Conservation (phyloP, 305 asterid genomes). For the Caryopteris hybrid region DNA sequence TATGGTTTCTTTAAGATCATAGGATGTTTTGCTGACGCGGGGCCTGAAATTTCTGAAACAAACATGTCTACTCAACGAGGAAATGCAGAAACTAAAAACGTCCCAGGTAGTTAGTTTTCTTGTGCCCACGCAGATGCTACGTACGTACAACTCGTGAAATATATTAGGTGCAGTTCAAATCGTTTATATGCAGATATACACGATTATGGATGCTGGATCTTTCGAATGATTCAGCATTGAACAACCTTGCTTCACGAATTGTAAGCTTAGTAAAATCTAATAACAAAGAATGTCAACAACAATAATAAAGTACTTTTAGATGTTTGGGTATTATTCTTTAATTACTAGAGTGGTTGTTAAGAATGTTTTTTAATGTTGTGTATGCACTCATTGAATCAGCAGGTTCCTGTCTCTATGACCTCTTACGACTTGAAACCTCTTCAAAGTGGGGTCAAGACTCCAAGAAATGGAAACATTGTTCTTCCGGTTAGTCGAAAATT, state of each 20-base stretch:
- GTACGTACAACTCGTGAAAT: too few relatives aligned
- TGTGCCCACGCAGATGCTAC: too few relatives aligned
- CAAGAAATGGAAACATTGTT: constrained; percentile 24
- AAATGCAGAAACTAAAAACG: constrained; percentile 33
- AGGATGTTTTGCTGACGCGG: constrained; percentile 26
- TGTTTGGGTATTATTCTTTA: too few relatives aligned
- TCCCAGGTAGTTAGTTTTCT: constrained; percentile 45
- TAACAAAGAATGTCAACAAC: too few relatives aligned
- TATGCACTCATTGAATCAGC: constrained; percentile 22
- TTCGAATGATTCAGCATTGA: neutral
- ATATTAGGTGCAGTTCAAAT: too few relatives aligned
- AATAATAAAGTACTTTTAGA: too few relatives aligned
- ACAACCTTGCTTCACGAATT: neutral
- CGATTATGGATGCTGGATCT: neutral
- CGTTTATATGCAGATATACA: too few relatives aligned
- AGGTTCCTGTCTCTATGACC: constrained; percentile 63
- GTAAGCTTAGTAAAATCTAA: neutral
- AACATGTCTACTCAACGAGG: constrained; percentile 56
- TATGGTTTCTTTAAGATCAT: constrained; percentile 31
- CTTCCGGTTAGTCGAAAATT: constrained; percentile 34
- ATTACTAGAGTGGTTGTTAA: too few relatives aligned
- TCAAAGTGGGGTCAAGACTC: constrained; percentile 30
- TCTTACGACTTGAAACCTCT: constrained; percentile 48
- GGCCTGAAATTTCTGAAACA: constrained; percentile 20
- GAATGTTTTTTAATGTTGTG: too few relatives aligned